phyloP scores from a whole-genome alignment of 2,329 filamentous ascomycete species.

The Exophiala sideris region DNA sequence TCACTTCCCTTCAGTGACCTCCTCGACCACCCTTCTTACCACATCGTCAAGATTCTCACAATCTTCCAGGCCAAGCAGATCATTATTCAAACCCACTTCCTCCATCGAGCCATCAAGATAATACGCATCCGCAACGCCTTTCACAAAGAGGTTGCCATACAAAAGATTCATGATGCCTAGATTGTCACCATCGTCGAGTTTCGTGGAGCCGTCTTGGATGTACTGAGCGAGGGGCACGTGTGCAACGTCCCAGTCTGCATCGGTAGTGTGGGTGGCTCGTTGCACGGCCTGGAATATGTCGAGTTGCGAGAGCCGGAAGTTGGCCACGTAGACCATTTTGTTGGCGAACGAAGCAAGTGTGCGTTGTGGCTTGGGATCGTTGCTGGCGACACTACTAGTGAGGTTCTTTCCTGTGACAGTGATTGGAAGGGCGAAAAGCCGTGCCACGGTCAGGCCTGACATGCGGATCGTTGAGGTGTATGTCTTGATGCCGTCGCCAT shows the following conservation, averaged over 20 bases:
- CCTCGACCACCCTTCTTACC: neutral
- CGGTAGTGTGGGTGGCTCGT: neutral
- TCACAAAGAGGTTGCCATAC: neutral
- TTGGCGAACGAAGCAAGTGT: neutral
- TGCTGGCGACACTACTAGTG: neutral
- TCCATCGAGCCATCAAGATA: neutral
- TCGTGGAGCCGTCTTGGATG: neutral
- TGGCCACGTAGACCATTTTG: neutral
- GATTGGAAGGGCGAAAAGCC: neutral
- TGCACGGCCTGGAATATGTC: neutral
- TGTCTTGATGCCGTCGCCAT: neutral
- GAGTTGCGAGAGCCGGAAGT: neutral
- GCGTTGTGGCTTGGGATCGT: neutral
- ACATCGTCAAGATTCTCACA: neutral
- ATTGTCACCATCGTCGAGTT: neutral
- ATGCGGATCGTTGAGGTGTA: slow-evolving; percentile 1
- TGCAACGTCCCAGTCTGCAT: neutral
- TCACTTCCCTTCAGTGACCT: neutral
- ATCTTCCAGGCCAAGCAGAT: neutral
- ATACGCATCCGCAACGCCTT: neutral
- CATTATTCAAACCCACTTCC: neutral
- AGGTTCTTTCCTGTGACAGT: neutral
- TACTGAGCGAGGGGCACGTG: neutral
- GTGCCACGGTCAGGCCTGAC: neutral
- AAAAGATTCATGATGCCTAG: neutral